These are phyloP conservation scores for Sclerotinia spermophila DNA, from an alignment of 2,329 filamentous ascomycete genomes.

Conservation along the genomic window DNA sequence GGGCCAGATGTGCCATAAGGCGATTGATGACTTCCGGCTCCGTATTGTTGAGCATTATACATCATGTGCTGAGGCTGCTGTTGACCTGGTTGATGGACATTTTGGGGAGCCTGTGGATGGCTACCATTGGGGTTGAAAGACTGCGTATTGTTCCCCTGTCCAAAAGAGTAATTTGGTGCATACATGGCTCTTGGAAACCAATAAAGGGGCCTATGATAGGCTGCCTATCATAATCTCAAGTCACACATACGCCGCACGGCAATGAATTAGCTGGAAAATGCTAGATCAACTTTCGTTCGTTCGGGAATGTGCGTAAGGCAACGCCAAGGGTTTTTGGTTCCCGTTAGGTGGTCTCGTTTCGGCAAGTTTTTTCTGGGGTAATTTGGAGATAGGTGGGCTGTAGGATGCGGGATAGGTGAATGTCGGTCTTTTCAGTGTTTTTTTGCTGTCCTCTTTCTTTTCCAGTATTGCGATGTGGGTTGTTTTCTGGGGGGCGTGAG, in stretches of 20 bases:
- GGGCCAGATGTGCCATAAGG: constrained; percentile 30
- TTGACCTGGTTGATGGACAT: constrained; percentile 32
- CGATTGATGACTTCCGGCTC: constrained; percentile 29
- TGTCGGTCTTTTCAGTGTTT: not conserved
- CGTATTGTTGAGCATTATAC: constrained; percentile 47
- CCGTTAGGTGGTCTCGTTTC: constrained; percentile 13
- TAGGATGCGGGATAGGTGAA: constrained; percentile 7
- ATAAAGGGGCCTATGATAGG: constrained; percentile 19
- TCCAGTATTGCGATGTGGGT: constrained; percentile 14
- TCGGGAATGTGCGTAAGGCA: constrained; percentile 19
- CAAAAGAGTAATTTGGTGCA: constrained; percentile 22
- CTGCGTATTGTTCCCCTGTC: constrained; percentile 17
- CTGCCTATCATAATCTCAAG: constrained; percentile 20
- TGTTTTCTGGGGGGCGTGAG: not conserved
- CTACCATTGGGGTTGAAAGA: constrained; percentile 24
- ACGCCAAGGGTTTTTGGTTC: constrained; percentile 17
- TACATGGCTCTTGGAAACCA: constrained; percentile 22
- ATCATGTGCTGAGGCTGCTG: constrained; percentile 48
- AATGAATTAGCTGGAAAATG: constrained; percentile 17
- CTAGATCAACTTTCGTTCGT: constrained; percentile 18
- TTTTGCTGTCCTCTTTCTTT: constrained; percentile 2
- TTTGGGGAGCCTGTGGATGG: constrained; percentile 20
- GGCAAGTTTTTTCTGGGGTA: constrained; percentile 15
- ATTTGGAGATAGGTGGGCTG: constrained; percentile 7
- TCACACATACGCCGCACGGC: constrained; percentile 20